A percentile compares a stretch with the other conserved stretches of the same genome.
phyloP scores from a whole-genome alignment of 768 basidiomycete genomes.

The Boletus patriciae region DNA sequence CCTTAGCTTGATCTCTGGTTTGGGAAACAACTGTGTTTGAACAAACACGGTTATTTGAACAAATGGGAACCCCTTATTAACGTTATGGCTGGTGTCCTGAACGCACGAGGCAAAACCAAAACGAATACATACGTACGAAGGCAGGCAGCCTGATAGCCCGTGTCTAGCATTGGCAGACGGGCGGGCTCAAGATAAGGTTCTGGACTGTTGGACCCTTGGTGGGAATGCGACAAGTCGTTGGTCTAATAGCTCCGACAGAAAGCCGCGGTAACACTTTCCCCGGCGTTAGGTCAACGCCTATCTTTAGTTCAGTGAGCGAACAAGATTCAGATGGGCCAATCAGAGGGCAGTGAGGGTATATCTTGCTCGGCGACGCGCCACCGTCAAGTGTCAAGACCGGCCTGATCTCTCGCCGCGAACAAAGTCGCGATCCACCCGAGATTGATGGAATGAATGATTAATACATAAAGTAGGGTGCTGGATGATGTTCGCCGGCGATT shows the following conservation, averaged over 20 bases:
- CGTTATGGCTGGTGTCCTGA: background rate
- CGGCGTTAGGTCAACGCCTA: background rate
- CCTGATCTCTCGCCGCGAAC: conserved; percentile 3
- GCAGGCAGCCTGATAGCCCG: background rate
- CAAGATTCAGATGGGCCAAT: background rate
- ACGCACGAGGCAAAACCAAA: background rate
- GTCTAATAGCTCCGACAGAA: background rate
- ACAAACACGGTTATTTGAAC: conserved; percentile 3
- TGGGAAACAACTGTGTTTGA: background rate
- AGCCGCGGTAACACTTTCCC: background rate
- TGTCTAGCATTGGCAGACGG: background rate
- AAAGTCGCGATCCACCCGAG: background rate
- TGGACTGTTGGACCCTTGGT: conserved; percentile 4
- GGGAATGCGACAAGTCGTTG: conserved; percentile 2
- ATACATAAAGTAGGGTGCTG: conserved; percentile 13
- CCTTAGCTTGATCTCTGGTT: background rate
- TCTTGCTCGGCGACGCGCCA: background rate
- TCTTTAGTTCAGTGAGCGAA: background rate
- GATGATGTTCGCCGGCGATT: conserved; percentile 3
- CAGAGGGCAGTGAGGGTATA: background rate
- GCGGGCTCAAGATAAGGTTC: conserved; percentile 5
- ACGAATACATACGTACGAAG: conserved; percentile 20
- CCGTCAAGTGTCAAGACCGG: background rate
- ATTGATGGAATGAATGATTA: background rate
- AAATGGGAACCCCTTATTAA: background rate